Base-by-base conservation (phyloP, 352 stramenopile genomes). In the Phytophthora chlamydospora region DNA sequence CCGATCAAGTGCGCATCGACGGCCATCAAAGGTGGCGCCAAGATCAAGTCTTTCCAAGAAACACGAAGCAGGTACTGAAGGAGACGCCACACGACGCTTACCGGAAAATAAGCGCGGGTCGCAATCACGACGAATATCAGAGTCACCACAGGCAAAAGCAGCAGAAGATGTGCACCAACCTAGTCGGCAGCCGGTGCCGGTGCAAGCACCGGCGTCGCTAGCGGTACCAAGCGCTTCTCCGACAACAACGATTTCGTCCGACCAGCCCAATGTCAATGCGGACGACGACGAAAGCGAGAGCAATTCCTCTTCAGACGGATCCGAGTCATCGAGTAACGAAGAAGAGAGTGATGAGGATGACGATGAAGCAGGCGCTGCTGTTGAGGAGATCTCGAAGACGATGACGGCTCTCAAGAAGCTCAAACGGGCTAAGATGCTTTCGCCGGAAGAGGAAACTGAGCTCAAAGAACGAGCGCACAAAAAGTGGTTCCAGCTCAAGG, bases 401-500 rank as follows among this genome's bases (percentile, higher is more conserved):
- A 76, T 91, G 60, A 85, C 61, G 2, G 82, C 82, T 19, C 66
- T 91, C 1, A 84, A 83, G 55, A 91, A 91, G 38, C 71, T 89
- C 5, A 87, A 89, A 48, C 71, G 78, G 19, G 77, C 75, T 14
- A 73, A 88, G 17, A 71, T 91, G 62, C 52, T 91, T 9, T 84
- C 68, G 0, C 65, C 75, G 0, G 82, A 89, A 45, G 82, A 91
- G 39, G 76, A 80, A 43, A 73, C 70, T 0, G 75, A 89, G 49
- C 66, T 91, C 32, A 88, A 88, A 36, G 58, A 89, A 14, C 79
- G 79, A 24, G 71, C 79, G 12, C 78, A 84, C 36, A 62, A 83
- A 14, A 91, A 91, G 36, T 91, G 82, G 82, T 88, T 83, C 57
- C 79, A 84, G 14, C 56, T 91, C 35, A 84, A 85, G 52, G 80